These are phyloP conservation scores for Sanghuangporus baumii DNA, from an alignment of 1,284 basidiomycete genomes.

Conservation along the genomic window DNA sequence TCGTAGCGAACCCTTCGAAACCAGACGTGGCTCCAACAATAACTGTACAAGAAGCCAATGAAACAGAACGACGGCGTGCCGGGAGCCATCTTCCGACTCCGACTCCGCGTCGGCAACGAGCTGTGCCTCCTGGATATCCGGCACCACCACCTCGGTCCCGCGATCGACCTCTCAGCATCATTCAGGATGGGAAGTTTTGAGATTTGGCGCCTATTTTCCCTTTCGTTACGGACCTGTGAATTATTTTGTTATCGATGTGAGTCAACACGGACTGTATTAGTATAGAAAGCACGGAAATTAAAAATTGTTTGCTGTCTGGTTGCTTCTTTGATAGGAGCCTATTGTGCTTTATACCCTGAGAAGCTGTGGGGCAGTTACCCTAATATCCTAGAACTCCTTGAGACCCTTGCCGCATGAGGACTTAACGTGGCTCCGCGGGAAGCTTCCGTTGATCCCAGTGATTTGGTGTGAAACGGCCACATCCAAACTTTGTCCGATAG, in stretches of 20 bases:
- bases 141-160: constrained; percentile 54
- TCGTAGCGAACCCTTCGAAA: constrained; percentile 47
- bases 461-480: too few species aligned
- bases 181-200: not conserved
- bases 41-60: not conserved
- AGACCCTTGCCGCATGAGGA: not conserved
- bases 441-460: too few species aligned
- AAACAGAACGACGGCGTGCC: constrained; percentile 21
- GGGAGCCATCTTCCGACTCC: constrained; percentile 16
- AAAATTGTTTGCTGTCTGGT: not conserved
- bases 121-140: constrained; percentile 26
- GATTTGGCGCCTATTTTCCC: not conserved
- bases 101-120: constrained; percentile 9
- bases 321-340: not conserved
- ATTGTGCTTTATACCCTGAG: not conserved
- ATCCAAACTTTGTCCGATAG: too few species aligned
- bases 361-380: not conserved
- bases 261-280: not conserved
- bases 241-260: not conserved
- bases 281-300: not conserved
- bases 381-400: not conserved
- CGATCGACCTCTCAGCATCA: constrained; percentile 51
- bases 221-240: not conserved
- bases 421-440: too few species aligned
- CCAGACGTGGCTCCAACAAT: constrained; percentile 21